These are phyloP conservation scores for Primulina eburnea DNA, from an alignment of 257 asterid species.

Conservation along the genomic window DNA sequence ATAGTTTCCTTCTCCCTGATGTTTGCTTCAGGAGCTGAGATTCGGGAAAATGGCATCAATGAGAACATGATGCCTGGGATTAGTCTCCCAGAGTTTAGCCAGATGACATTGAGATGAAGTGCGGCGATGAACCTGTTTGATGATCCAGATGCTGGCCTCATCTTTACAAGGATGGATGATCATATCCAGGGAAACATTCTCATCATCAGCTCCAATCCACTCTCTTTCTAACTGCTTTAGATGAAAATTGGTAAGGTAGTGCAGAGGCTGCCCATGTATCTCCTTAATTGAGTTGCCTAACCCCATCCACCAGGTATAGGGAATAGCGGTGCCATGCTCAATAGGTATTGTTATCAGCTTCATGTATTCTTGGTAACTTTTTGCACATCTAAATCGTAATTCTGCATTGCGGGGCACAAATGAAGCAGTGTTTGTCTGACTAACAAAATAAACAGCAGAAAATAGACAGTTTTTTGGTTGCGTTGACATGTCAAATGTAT, in stretches of 20 bases:
- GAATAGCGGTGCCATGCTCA: slow-evolving; percentile 45
- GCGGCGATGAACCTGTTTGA: slow-evolving; percentile 61
- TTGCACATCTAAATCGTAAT: slow-evolving; percentile 36
- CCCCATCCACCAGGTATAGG: slow-evolving; percentile 68
- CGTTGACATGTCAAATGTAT: neutral
- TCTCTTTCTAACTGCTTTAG: slow-evolving; percentile 47
- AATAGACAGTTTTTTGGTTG: slow-evolving; percentile 2
- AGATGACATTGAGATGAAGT: slow-evolving; percentile 51
- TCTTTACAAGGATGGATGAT: slow-evolving; percentile 62
- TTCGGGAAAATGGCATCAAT: slow-evolving; percentile 47
- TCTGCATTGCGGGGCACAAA: slow-evolving; percentile 35
- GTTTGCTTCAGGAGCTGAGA: slow-evolving; percentile 23
- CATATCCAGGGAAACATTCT: slow-evolving; percentile 40
- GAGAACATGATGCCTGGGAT: slow-evolving; percentile 40
- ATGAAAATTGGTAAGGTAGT: slow-evolving; percentile 68
- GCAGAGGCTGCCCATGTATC: slow-evolving; percentile 67
- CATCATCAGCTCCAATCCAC: slow-evolving; percentile 47
- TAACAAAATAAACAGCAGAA: slow-evolving; percentile 4
- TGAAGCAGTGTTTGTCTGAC: neutral
- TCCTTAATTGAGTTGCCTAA: slow-evolving; percentile 58
- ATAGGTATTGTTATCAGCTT: slow-evolving; percentile 52
- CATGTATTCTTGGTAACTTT: slow-evolving; percentile 51
- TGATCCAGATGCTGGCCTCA: slow-evolving; percentile 61
- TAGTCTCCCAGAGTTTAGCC: slow-evolving; percentile 49
- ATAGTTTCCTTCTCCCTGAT: neutral